These are phyloP conservation scores for Cadophora sp. DNA, from an alignment of 2,329 filamentous ascomycete species.

Conservation along the genomic window DNA sequence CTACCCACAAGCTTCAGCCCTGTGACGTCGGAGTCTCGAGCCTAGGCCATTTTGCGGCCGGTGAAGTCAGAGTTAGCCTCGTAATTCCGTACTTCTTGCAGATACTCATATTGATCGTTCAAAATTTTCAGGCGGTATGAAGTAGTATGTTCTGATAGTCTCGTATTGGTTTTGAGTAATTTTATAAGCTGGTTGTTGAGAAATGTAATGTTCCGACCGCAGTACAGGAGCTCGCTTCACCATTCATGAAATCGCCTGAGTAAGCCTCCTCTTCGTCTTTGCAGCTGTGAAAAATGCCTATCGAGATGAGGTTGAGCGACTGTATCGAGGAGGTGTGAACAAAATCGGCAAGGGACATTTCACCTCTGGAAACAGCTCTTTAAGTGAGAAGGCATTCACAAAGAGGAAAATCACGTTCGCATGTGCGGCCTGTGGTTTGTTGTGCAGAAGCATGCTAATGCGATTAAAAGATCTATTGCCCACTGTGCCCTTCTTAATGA, in stretches of 20 bases:
- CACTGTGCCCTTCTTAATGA: constrained; percentile 42
- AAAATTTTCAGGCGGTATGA: no score
- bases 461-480: constrained; percentile 38
- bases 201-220: no score
- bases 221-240: no score
- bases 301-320: constrained; percentile 36
- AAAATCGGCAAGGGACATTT: constrained; percentile 36
- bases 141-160: no score
- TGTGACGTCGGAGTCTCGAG: constrained; percentile 37
- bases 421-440: constrained; percentile 34
- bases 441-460: constrained; percentile 38
- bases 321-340: constrained; percentile 35
- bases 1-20: constrained; percentile 39
- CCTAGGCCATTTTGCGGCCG: no score
- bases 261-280: no score
- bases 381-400: constrained; percentile 30
- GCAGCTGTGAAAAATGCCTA: constrained; percentile 37
- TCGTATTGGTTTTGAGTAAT: no score
- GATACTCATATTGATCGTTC: no score
- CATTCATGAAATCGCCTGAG: no score
- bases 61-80: no score
- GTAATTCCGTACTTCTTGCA: no score
- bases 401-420: constrained; percentile 43
- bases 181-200: no score
- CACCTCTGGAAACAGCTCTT: constrained; percentile 34